Conservation (phyloP, 352 stramenopile genomes). For the Globisporangium splendens region DNA sequence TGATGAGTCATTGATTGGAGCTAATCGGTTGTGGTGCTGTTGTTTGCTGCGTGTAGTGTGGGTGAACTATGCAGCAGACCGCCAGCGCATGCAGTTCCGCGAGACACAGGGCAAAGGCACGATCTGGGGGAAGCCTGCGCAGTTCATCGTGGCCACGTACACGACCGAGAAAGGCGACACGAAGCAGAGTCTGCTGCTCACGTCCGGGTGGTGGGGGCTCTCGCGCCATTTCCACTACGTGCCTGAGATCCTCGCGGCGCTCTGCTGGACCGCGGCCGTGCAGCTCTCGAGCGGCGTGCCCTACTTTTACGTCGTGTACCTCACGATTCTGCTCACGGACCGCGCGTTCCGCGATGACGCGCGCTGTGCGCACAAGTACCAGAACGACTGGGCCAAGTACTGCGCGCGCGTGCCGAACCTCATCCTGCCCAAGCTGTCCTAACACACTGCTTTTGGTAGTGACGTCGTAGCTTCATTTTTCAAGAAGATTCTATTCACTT, state of each 20-base stretch:
- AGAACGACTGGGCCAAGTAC: slow-evolving; percentile 94
- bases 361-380: slow-evolving; percentile 95
- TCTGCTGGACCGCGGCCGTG: slow-evolving; percentile 75
- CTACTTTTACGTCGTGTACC: slow-evolving; percentile 90
- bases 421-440: slow-evolving; percentile 85
- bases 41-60: slow-evolving; percentile 43
- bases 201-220: slow-evolving; percentile 93
- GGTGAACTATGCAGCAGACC: slow-evolving; percentile 95
- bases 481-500: too few relatives aligned
- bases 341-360: slow-evolving; percentile 94
- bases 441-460: not conserved
- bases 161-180: slow-evolving; percentile 85
- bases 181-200: slow-evolving; percentile 90
- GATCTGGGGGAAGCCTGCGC: slow-evolving; percentile 90
- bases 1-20: slow-evolving; percentile 10
- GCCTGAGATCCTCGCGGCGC: slow-evolving; percentile 85
- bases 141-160: slow-evolving; percentile 93
- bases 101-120: slow-evolving; percentile 75
- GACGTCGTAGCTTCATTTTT: too few relatives aligned
- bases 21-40: not conserved
- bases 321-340: slow-evolving; percentile 94
- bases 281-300: slow-evolving; percentile 56
- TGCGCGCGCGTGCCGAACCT: slow-evolving; percentile 83
- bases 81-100: slow-evolving; percentile 92
- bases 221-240: slow-evolving; percentile 95